Percentiles rank a stretch among this genome's conserved stretches.
Evolutionary conservation across 2,329 filamentous ascomycete genomes (phyloP).

Genomic region (Chalaropsis thielavioides): DNA sequence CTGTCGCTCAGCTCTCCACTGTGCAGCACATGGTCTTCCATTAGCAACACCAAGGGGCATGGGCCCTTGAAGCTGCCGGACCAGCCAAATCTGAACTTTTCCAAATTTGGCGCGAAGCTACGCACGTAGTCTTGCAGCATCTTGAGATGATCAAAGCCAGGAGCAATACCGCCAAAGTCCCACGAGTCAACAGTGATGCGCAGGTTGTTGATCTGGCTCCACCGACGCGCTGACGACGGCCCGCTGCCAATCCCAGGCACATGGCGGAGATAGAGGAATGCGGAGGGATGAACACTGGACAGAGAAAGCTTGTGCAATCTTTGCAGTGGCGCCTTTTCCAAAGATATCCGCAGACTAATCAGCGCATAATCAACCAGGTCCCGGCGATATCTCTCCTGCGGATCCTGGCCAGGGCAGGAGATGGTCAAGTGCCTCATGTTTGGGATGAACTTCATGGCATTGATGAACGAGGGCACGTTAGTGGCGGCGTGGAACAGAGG

Average conservation of each 20-base stretch:
- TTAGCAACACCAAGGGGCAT: constrained; percentile 56
- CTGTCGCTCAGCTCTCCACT: constrained; percentile 25
- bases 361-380: constrained; percentile 77
- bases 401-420: constrained; percentile 58
- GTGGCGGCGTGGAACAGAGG: constrained; percentile 81
- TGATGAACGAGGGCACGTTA: constrained; percentile 72
- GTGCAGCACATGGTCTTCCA: constrained; percentile 28
- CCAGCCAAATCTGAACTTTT: constrained; percentile 66
- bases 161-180: constrained; percentile 45
- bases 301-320: constrained; percentile 57
- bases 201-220: constrained; percentile 64
- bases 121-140: constrained; percentile 71
- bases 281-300: constrained; percentile 57
- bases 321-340: constrained; percentile 56
- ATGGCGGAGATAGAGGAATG: constrained; percentile 64
- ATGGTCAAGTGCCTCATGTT: constrained; percentile 62
- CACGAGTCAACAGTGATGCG: constrained; percentile 58
- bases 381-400: constrained; percentile 55
- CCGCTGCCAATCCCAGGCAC: constrained; percentile 59
- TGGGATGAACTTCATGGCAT: constrained; percentile 52
- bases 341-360: constrained; percentile 69
- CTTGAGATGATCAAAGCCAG: constrained; percentile 55
- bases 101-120: constrained; percentile 49
- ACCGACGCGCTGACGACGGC: constrained; percentile 55
- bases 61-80: constrained; percentile 55